A percentile compares a stretch with the other conserved stretches of the same genome.
Conservation (phyloP, 306 rosid genomes). For the Luffa aegyptiaca region DNA sequence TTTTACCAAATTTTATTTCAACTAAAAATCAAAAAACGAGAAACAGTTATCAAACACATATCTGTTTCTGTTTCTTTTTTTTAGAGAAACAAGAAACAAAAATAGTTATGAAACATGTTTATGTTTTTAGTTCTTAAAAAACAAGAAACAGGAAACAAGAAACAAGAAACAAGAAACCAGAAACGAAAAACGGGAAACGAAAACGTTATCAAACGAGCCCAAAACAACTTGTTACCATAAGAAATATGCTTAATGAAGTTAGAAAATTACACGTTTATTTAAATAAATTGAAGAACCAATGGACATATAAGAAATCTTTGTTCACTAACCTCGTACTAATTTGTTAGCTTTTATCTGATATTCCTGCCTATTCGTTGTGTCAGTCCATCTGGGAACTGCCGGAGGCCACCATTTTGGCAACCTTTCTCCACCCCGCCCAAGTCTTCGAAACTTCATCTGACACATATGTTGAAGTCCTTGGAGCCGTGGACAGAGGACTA, state of each 20-base stretch:
- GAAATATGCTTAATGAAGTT: neutral
- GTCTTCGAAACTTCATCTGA: constrained; percentile 19
- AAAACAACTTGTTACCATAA: neutral
- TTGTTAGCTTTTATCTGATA: constrained; percentile 56
- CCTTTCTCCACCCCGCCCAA: constrained; percentile 22
- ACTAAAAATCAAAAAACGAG: no score
- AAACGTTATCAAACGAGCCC: no score
- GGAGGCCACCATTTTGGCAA: constrained; percentile 91
- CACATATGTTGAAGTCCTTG: neutral
- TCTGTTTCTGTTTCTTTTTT: no score
- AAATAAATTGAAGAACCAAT: neutral
- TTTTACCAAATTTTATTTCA: no score
- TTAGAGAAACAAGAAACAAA: no score
- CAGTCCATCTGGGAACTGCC: neutral
- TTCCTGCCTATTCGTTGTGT: constrained; percentile 22
- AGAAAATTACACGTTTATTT: neutral
- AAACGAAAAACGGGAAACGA: no score
- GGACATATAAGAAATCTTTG: neutral
- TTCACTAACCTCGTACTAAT: constrained; percentile 58
- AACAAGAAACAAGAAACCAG: no score
- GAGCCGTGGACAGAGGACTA: constrained; percentile 22
- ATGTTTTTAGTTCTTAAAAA: no score
- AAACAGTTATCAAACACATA: no score
- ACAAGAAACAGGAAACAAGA: no score
- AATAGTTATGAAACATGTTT: no score